phyloP scores from a whole-genome alignment of 2,329 filamentous ascomycete genomes.

The Endoconidiophora laricicola region DNA sequence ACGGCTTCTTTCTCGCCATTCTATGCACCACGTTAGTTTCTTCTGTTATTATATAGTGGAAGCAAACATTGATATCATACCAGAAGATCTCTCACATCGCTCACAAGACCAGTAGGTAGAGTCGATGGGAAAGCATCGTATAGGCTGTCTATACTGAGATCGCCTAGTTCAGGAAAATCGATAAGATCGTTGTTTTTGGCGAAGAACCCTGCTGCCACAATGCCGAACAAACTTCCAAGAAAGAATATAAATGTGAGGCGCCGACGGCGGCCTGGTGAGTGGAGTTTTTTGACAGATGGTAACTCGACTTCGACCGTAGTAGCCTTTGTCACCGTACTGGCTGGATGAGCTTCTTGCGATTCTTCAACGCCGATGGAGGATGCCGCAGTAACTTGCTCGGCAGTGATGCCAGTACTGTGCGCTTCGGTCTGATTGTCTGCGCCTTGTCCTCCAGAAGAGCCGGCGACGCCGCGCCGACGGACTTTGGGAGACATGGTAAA shows the following conservation, averaged over 20 bases:
- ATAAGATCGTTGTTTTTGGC: constrained; percentile 81
- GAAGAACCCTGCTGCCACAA: constrained; percentile 79
- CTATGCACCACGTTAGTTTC: constrained; percentile 23
- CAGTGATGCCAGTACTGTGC: constrained; percentile 15
- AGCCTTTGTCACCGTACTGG: background rate
- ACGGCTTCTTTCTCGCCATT: constrained; percentile 69
- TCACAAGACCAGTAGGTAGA: constrained; percentile 58
- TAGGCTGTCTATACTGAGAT: constrained; percentile 69
- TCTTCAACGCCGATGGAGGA: constrained; percentile 23
- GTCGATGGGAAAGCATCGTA: constrained; percentile 70
- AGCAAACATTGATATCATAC: constrained; percentile 29
- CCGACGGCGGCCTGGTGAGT: constrained; percentile 41
- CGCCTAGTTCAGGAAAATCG: constrained; percentile 52
- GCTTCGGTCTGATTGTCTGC: constrained; percentile 13
- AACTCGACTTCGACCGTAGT: background rate
- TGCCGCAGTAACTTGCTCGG: constrained; percentile 18
- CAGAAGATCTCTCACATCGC: constrained; percentile 71
- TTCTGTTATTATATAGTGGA: background rate
- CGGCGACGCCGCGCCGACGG: constrained; percentile 2
- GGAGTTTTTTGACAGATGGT: background rate
- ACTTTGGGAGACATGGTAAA: constrained; percentile 7
- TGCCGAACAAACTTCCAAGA: constrained; percentile 76
- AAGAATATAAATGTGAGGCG: constrained; percentile 70
- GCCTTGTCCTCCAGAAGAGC: constrained; percentile 1
- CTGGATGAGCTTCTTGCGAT: constrained; percentile 5